Base-by-base conservation (phyloP, 2,329 filamentous ascomycete genomes). In the Clarireedia hainanense region DNA sequence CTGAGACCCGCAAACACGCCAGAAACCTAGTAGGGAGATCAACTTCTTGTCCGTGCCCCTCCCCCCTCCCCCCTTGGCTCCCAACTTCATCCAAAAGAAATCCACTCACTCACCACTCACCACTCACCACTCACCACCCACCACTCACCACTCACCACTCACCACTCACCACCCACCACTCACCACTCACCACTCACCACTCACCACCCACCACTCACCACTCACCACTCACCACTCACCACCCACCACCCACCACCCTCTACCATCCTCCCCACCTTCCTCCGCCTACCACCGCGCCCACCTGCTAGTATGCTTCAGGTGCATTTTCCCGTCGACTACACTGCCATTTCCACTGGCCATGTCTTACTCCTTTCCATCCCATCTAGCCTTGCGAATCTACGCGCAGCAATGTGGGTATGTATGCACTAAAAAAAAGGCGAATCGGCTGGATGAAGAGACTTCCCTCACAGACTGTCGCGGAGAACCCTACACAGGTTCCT, bases 341-440 rank as follows among this genome's bases (percentile, higher is more conserved):
- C 42, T 43, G 46, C 52, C 52, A 50, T 39, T 43, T 55, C 52
- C n/a, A 55, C 52, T 55, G 52, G 52, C 2, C 24, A 50, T 50
- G 45, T 55, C 47, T 55, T 36, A 36, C 15, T 24, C 3, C 3
- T 36, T 26, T 17, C 34, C 34, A 10, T 34, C 14, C 23, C 37
- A 46, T 43, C 36, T 49, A 49, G 45, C 46, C 46, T 43, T 34
- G 46, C 26, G 45, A 40, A 10, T 26, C 10, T 4, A 12, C 30
- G 30, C 27, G 30, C 30, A 34, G 30, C 30, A 12, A 34, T 34
- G 20, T 20, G 20, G 20, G 20, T 34, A 34, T 9, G 30, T 34
- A 34, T 34, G 30, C 30, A 12, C 30, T 9, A 12, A 34, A 34
- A 34, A 34, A 34, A 12, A 37, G 50, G 40, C 14, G 20, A 36